These are phyloP conservation scores for Tetracladium setigerum DNA, from an alignment of 495 filamentous ascomycete species.

Conservation along the genomic window DNA sequence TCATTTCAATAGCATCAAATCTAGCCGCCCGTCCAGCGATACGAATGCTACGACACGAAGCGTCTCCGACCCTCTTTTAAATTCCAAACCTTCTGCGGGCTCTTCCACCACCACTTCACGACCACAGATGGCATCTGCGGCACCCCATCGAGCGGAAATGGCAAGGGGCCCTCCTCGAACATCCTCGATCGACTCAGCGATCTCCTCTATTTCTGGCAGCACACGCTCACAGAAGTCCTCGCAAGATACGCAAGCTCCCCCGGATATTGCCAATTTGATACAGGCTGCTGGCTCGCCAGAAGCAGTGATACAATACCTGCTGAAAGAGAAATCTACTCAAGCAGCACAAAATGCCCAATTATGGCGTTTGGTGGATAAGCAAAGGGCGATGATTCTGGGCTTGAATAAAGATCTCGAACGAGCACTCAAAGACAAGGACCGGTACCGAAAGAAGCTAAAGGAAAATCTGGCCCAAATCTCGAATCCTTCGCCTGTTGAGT, in stretches of 20 bases:
- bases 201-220: conserved; percentile 74
- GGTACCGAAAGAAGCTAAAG: conserved; percentile 84
- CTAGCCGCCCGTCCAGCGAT: conserved; percentile 8
- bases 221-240: conserved; percentile 55
- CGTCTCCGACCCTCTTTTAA: conserved; percentile 23
- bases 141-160: conserved; percentile 18
- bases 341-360: conserved; percentile 86
- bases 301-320: conserved; percentile 75
- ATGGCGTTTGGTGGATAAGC: conserved; percentile 94
- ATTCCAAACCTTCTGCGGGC: conserved; percentile 9
- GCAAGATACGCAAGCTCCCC: conserved; percentile 43
- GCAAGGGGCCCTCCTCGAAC: conserved; percentile 51
- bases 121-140: conserved; percentile 20
- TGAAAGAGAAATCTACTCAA: conserved; percentile 85
- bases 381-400: conserved; percentile 85
- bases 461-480: conserved; percentile 56
- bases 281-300: conserved; percentile 83
- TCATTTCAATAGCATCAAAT: conserved; percentile 5
- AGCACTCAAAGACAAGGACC: conserved; percentile 88
- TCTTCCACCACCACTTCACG: conserved; percentile 8
- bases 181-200: conserved; percentile 90
- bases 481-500: conserved; percentile 22
- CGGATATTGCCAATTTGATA: conserved; percentile 67
- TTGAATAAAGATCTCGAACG: conserved; percentile 92
- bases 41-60: conserved; percentile 23